phyloP scores from a whole-genome alignment of 345 rosid species.

The Camelina neglecta region DNA sequence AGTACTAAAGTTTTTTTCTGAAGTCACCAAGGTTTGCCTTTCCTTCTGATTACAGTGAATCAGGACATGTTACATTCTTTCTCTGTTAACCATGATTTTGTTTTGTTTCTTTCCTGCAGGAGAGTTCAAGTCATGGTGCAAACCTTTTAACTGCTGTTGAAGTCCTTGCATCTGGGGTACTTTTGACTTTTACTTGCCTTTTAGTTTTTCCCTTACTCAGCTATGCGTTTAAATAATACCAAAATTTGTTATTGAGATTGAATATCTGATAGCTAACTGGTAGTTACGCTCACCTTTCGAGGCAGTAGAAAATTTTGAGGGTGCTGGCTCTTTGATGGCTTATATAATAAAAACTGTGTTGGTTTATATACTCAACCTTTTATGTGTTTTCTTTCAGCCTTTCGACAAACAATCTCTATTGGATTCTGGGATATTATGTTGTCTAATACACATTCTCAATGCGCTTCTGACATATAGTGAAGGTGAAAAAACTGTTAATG shows the following conservation, averaged over 20 bases:
- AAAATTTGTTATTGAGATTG: neutral
- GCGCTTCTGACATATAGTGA: conserved; percentile 63
- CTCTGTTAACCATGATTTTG: conserved; percentile 30
- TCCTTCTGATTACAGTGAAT: conserved; percentile 19
- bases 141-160: conserved; percentile 90
- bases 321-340: conserved; percentile 25
- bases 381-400: conserved; percentile 59
- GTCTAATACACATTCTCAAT: conserved; percentile 78
- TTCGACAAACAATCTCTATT: conserved; percentile 88
- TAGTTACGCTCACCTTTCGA: conserved; percentile 20
- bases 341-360: neutral
- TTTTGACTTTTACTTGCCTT: conserved; percentile 34
- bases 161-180: conserved; percentile 92
- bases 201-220: conserved; percentile 7
- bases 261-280: conserved; percentile 22
- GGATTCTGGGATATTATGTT: conserved; percentile 96
- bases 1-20: conserved; percentile 68
- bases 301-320: conserved; percentile 20
- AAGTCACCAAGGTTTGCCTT: conserved; percentile 68
- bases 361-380: conserved; percentile 21
- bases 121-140: conserved; percentile 75
- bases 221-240: conserved; percentile 6
- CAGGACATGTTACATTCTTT: neutral
- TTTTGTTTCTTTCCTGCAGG: conserved; percentile 57
- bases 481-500: conserved; percentile 39